Base-by-base conservation (phyloP, 2,329 filamentous ascomycete genomes). In the Capronia americana region DNA sequence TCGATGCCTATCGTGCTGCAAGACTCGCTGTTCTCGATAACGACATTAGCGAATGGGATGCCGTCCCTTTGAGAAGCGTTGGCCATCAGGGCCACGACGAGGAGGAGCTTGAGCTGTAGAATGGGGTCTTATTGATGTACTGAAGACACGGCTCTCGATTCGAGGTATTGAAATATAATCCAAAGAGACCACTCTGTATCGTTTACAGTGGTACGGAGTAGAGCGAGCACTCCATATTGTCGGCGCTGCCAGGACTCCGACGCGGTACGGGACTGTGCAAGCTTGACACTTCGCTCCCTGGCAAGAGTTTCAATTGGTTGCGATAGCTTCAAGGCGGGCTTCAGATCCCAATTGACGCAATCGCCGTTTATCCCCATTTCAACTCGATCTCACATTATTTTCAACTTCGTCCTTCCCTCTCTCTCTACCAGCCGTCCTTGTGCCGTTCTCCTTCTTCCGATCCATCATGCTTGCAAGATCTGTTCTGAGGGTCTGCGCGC, bases 381-480 rank as follows among this genome's bases (percentile, higher is more conserved):
- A 11, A 41, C 38, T 55, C 50, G 20, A 55, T 32, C 17, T 55
- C 53, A 46, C 48, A 51, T 57, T 32, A 32, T 26, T 41, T n/a
- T 17, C 30, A 64, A 11, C 44, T 54, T 20, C 34, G 57, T 17
- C 50, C 32, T 64, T 34, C 54, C 38, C 41, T 58, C 51, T n/a
- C 51, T n/a, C 41, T 4, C 24, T 53, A 4, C 23, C 24, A 51
- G 46, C n/a, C 57, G 14, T 28, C 32, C 58, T 17, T 46, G 6
- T 30, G 28, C 32, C 28, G 24, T 34, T 17, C 38, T 56, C 14
- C 44, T n/a, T 44, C 38, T 3, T n/a, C 32, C 26, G 41, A 38
- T 60, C 68, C 74, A 86, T 76, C 71, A 90, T 92, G 88, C 90
- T 92, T 75, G 84, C 89, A 69, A 84, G 89, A 82, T 84, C 87